Evolutionary conservation across 352 stramenopile species (phyloP).

Genomic region (Pythium oligandrum): DNA sequence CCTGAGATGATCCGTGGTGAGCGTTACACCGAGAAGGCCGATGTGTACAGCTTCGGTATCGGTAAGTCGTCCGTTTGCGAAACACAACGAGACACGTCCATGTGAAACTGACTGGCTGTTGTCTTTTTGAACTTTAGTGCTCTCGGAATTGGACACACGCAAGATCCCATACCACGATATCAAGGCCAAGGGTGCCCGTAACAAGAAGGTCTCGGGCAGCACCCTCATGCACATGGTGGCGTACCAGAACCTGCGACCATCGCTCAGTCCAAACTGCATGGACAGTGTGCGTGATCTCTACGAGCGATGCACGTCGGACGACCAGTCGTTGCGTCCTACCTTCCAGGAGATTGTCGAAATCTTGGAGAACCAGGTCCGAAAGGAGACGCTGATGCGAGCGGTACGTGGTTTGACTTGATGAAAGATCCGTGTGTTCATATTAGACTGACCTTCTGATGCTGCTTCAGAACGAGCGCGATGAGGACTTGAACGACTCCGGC

Average conservation of each 20-base stretch:
- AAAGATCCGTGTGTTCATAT: no score
- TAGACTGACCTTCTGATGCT: not conserved
- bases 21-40: conserved; percentile 84
- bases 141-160: conserved; percentile 79
- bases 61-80: conserved; percentile 25
- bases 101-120: no score
- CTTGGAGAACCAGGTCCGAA: conserved; percentile 80
- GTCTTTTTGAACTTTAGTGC: conserved; percentile 29
- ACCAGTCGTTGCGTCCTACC: conserved; percentile 68
- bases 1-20: conserved; percentile 88
- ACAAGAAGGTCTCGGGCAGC: conserved; percentile 83
- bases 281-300: conserved; percentile 76
- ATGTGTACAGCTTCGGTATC: conserved; percentile 88
- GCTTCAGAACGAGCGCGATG: conserved; percentile 16
- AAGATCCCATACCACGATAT: conserved; percentile 89
- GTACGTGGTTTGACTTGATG: conserved; percentile 29
- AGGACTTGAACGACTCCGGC: conserved; percentile 39
- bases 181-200: conserved; percentile 73
- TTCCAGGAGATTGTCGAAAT: conserved; percentile 86
- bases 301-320: conserved; percentile 71
- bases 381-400: conserved; percentile 77
- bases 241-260: conserved; percentile 85
- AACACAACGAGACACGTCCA: no score
- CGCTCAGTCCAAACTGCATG: conserved; percentile 81
- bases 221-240: conserved; percentile 88